Conservation (phyloP, 495 filamentous ascomycete genomes). For the Aspergillus sclerotioniger region DNA sequence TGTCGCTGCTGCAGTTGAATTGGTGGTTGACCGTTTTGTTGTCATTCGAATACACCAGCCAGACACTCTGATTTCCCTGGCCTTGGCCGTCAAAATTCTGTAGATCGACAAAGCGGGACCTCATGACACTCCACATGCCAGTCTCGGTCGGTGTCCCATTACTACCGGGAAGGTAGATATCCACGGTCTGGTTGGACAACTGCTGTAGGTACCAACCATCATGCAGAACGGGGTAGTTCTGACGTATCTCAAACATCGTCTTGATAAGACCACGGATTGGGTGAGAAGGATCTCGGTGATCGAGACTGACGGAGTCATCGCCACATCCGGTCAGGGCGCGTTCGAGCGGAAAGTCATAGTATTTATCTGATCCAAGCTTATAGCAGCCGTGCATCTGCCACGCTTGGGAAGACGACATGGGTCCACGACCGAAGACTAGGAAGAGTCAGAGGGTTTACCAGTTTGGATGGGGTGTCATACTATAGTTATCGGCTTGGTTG, state of each 20-base stretch:
- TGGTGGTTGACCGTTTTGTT: constrained; percentile 50
- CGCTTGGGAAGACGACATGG: constrained; percentile 61
- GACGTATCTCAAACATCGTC: constrained; percentile 60
- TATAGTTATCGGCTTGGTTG: constrained; percentile 63
- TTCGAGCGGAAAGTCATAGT: constrained; percentile 56
- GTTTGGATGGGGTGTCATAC: neutral
- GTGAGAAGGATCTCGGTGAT: constrained; percentile 67
- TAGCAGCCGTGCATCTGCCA: constrained; percentile 72
- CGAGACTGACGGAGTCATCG: constrained; percentile 54
- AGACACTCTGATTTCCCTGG: constrained; percentile 54
- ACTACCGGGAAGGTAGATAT: constrained; percentile 51
- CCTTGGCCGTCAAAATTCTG: constrained; percentile 47
- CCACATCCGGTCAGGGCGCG: constrained; percentile 55
- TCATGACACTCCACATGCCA: constrained; percentile 63
- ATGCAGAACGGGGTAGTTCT: constrained; percentile 57
- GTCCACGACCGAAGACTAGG: constrained; percentile 57
- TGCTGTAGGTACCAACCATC: constrained; percentile 59
- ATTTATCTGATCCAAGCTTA: constrained; percentile 51
- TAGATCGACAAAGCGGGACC: constrained; percentile 45
- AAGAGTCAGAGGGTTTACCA: neutral
- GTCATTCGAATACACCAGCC: constrained; percentile 64
- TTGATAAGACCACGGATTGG: constrained; percentile 63
- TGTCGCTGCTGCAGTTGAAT: constrained; percentile 57
- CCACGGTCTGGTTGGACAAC: constrained; percentile 55
- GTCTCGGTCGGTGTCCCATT: constrained; percentile 54